Percentiles rank a stretch among this genome's conserved stretches.
Evolutionary conservation across 176 grass and related monocot species (phyloP).

Genomic region (Eleusine coracana): DNA sequence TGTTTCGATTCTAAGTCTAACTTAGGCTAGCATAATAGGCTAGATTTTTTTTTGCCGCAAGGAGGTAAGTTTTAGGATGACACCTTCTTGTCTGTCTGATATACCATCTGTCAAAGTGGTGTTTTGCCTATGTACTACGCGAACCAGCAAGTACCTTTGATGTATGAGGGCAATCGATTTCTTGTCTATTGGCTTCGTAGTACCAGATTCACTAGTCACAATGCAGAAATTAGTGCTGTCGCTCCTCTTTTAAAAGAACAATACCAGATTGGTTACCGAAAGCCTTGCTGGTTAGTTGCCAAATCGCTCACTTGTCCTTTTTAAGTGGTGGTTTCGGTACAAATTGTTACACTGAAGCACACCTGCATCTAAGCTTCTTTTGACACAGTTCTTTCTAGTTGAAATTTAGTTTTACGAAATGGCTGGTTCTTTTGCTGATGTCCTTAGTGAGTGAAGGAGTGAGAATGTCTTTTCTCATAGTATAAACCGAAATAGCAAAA

Average conservation of each 20-base stretch:
- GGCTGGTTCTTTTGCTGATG: too few relatives aligned
- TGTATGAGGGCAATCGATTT: not conserved
- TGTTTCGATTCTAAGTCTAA: not conserved
- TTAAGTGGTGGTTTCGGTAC: too few relatives aligned
- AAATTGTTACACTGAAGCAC: too few relatives aligned
- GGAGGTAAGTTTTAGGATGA: constrained; percentile 32
- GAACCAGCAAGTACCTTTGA: not conserved
- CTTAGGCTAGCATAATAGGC: not conserved
- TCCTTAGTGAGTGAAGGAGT: too few relatives aligned
- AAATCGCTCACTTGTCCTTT: too few relatives aligned
- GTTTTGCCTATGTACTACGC: not conserved
- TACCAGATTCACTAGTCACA: not conserved
- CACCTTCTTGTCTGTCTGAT: not conserved
- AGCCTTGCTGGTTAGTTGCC: too few relatives aligned
- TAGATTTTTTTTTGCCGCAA: not conserved
- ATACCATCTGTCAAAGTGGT: not conserved
- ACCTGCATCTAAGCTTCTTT: too few relatives aligned
- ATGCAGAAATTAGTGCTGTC: not conserved
- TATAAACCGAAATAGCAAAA: too few relatives aligned
- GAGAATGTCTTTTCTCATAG: too few relatives aligned
- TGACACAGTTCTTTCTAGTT: too few relatives aligned
- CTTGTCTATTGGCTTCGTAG: not conserved
- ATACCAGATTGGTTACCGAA: too few relatives aligned
- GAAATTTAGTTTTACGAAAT: too few relatives aligned
- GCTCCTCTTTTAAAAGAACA: not conserved